Base-by-base conservation (phyloP, 164 flowering plant species). In the grape (Vitis vinifera) region DNA sequence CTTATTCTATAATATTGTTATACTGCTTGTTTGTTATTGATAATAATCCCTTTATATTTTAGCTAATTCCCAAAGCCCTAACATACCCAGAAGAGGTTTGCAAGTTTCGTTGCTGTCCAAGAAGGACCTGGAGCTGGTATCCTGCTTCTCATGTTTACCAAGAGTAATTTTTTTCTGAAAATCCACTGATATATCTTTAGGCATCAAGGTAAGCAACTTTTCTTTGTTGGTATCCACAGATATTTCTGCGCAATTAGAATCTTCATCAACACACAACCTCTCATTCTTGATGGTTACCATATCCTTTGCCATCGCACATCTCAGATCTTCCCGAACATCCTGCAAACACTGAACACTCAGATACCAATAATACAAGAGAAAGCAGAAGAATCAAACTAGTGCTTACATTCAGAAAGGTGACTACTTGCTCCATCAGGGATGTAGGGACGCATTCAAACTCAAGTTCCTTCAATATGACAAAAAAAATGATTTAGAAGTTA, bases 371-470 rank as follows among this genome's bases (percentile, higher is more conserved):
- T 48, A 63, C 59, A 56, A 48, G 66, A 65, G 52, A 23, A 52
- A 63, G 66, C 12, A 30, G 57, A 15, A 48, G 11, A 59, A 44
- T 19, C 58, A 37, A 13, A 14, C 23, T 31, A 47, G 52, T 60
- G 47, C 98, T 90, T 84, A 92, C 99, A 81, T 96, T 96, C 31
- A 93, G 77, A 73, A 96, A 96, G 62, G 58, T 73, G 70, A 74
- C 82, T 50, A 93, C 98, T 79, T 82, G 89, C 78, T 93, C 99
- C 93, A 93, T 84, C 66, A 93, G 91, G 66, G 92, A 88, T 55
- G 75, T 79, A 13, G 97, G 95, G 73, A 91, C 98, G 66, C 98
- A 93, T 82, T 96, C 99, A 76, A 96, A 96, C 62, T 87, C 94
- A 29, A 75, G 72, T 48, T 84, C 97, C 99, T 95, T 73, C 73